Conservation (phyloP, 2,329 filamentous ascomycete species). For the Aciculosporium take region DNA sequence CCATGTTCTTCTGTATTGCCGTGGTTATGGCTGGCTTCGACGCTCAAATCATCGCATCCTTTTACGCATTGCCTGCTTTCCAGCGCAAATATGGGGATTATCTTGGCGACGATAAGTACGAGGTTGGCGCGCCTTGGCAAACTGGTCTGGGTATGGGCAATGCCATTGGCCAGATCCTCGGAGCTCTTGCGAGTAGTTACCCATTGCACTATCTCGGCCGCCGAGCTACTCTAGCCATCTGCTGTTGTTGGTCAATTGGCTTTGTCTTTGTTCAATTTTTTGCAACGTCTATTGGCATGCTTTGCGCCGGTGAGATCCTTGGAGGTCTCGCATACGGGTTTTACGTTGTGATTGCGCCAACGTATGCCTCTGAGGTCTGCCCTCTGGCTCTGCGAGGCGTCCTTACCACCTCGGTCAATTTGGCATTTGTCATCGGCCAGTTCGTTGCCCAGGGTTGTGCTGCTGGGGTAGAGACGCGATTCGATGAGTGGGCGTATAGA, state of each 20-base stretch:
- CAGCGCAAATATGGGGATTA: constrained; percentile 18
- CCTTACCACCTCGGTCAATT: constrained; percentile 44
- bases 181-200: constrained; percentile 19
- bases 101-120: constrained; percentile 17
- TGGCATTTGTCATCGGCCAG: constrained; percentile 50
- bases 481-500: constrained; percentile 32
- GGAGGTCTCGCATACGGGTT: constrained; percentile 47
- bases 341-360: constrained; percentile 43
- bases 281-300: constrained; percentile 36
- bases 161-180: constrained; percentile 32
- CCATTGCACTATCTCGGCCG: constrained; percentile 27
- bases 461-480: constrained; percentile 24
- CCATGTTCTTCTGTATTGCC: constrained; percentile 16
- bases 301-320: constrained; percentile 47
- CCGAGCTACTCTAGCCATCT: constrained; percentile 29
- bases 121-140: constrained; percentile 35
- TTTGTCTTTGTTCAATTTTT: constrained; percentile 52
- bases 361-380: constrained; percentile 48
- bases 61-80: constrained; percentile 22
- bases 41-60: constrained; percentile 23
- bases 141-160: constrained; percentile 30
- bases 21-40: constrained; percentile 21
- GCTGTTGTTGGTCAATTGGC: constrained; percentile 29
- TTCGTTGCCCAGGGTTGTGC: constrained; percentile 37
- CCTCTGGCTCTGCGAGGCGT: constrained; percentile 42